Percentiles rank a stretch among this genome's conserved stretches.
phyloP scores from a whole-genome alignment of 2,329 filamentous ascomycete species.

The Bertia moriformis region DNA sequence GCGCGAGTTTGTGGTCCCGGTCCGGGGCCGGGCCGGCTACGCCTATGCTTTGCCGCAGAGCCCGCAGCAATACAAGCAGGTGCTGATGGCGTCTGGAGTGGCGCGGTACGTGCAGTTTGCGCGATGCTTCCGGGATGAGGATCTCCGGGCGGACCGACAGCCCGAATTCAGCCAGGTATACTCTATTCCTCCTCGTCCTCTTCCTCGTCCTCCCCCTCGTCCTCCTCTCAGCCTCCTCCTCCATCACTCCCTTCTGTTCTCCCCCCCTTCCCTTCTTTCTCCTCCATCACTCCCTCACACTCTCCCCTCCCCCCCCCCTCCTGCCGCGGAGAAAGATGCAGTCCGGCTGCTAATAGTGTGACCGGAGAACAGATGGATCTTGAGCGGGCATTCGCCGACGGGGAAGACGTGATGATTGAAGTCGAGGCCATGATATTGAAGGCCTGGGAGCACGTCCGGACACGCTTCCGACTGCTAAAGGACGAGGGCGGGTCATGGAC shows the following conservation, averaged over 20 bases:
- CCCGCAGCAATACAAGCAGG: conserved; percentile 96
- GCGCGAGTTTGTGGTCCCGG: conserved; percentile 85
- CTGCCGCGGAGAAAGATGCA: conserved; percentile 3
- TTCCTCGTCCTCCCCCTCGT: conserved; percentile 2
- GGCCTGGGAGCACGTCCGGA: conserved; percentile 36
- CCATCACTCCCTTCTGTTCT: too few species aligned
- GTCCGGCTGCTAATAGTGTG: neutral
- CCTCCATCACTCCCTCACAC: conserved; percentile 1
- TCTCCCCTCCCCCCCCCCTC: neutral
- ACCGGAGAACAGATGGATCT: conserved; percentile 67
- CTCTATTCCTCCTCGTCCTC: conserved; percentile 29
- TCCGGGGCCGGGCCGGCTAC: conserved; percentile 48
- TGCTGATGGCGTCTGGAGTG: conserved; percentile 83
- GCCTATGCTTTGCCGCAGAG: conserved; percentile 91
- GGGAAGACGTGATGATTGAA: conserved; percentile 49
- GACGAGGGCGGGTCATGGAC: too few species aligned
- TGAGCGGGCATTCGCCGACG: conserved; percentile 76
- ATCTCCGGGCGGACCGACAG: conserved; percentile 78
- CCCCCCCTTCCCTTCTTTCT: too few species aligned
- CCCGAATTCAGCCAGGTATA: conserved; percentile 95
- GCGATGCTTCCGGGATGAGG: conserved; percentile 87
- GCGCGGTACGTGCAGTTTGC: conserved; percentile 81
- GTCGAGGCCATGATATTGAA: conserved; percentile 34
- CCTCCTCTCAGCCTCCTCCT: too few species aligned
- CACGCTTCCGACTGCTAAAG: too few species aligned